phyloP scores from a whole-genome alignment of 352 stramenopile genomes.

The Poterioochromonas sp. region DNA sequence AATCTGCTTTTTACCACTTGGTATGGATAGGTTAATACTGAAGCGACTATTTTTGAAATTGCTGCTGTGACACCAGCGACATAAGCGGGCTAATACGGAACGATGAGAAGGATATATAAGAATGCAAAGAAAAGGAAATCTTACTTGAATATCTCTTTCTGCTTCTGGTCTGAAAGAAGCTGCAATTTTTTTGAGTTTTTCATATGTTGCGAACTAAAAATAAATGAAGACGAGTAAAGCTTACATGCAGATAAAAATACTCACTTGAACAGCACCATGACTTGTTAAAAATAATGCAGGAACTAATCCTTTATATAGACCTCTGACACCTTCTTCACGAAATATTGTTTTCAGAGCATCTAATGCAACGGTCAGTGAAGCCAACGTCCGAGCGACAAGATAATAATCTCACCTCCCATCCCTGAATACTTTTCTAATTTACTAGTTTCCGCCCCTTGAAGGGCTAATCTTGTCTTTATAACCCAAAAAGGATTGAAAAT shows the following conservation, averaged over 20 bases:
- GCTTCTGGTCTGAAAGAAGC: background rate
- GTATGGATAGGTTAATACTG: conserved; percentile 69
- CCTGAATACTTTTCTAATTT: background rate
- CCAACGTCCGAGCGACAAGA: too few relatives aligned
- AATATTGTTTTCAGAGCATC: conserved; percentile 86
- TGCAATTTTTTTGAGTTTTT: conserved; percentile 10
- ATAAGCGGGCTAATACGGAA: conserved; percentile 11
- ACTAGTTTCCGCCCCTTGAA: conserved; percentile 53
- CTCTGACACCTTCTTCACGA: conserved; percentile 77
- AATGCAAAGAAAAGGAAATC: background rate
- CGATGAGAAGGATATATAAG: too few relatives aligned
- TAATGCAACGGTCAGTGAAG: too few relatives aligned
- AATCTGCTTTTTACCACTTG: conserved; percentile 91
- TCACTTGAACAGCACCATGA: conserved; percentile 84
- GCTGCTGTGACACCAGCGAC: conserved; percentile 44
- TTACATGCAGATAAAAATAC: background rate
- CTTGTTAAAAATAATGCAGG: conserved; percentile 87
- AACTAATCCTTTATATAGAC: conserved; percentile 84
- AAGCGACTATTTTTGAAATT: conserved; percentile 49
- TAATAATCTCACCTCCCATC: too few relatives aligned
- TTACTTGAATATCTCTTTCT: background rate
- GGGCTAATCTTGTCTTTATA: conserved; percentile 93
- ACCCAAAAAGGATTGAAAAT: conserved; percentile 97
- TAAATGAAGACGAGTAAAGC: background rate
- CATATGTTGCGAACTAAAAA: conserved; percentile 24